phyloP scores from a whole-genome alignment of 1,139 yeast species.

The Nakaseomyces kungkrabaensis region DNA sequence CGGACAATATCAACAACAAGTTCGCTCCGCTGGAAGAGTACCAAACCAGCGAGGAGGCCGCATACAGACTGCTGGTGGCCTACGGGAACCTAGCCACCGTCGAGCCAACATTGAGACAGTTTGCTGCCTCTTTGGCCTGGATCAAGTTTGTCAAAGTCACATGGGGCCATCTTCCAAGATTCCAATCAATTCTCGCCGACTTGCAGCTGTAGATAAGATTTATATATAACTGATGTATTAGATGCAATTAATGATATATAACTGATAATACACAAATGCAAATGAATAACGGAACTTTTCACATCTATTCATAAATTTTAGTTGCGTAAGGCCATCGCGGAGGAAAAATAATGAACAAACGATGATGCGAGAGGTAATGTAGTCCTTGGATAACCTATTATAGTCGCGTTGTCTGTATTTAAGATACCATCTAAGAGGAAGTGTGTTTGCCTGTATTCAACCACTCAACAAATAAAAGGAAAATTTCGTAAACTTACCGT shows the following conservation, averaged over 20 bases:
- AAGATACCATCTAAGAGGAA: too few species aligned
- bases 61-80: conserved; percentile 46
- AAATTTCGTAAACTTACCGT: too few species aligned
- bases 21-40: conserved; percentile 25
- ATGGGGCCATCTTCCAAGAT: conserved; percentile 17
- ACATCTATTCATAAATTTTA: too few species aligned
- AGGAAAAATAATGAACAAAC: too few species aligned
- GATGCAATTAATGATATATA: background rate
- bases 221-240: background rate
- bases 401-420: too few species aligned
- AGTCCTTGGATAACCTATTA: too few species aligned
- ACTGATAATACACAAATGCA: too few species aligned
- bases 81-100: conserved; percentile 38
- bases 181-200: conserved; percentile 18
- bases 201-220: conserved; percentile 1
- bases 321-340: too few species aligned
- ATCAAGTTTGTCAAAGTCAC: conserved; percentile 15
- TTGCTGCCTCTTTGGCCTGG: conserved; percentile 27
- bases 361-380: too few species aligned
- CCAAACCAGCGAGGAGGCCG: conserved; percentile 39
- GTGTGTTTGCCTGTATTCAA: too few species aligned
- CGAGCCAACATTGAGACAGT: conserved; percentile 25
- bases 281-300: too few species aligned
- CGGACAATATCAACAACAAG: conserved; percentile 24
- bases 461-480: too few species aligned